Conservation (phyloP, 2,329 filamentous ascomycete species). For the Daldinia sp. region DNA sequence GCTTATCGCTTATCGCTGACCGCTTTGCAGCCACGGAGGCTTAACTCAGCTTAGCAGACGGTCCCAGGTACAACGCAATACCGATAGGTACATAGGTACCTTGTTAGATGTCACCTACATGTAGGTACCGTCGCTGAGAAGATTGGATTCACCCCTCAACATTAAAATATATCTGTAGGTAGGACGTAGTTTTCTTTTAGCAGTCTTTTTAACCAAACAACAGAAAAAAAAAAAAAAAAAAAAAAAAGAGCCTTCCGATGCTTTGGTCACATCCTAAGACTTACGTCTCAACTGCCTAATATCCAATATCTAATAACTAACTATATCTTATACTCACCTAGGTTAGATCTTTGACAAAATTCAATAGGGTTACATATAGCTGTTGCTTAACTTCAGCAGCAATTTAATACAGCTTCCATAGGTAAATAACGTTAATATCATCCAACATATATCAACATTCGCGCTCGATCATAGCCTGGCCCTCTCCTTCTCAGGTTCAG, state of each 20-base stretch:
- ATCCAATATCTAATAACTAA: too few species aligned
- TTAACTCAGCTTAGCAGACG: too few species aligned
- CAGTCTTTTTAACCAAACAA: too few species aligned
- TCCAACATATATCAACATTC: slow-evolving; percentile 5
- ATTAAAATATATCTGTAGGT: too few species aligned
- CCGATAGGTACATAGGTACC: too few species aligned
- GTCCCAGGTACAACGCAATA: too few species aligned
- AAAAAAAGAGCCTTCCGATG: too few species aligned
- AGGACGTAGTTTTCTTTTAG: too few species aligned
- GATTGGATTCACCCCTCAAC: too few species aligned
- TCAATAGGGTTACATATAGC: not conserved
- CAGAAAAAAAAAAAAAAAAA: not conserved
- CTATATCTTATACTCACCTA: not conserved
- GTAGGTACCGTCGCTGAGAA: too few species aligned
- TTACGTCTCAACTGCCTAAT: not conserved
- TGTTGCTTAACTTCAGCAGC: not conserved
- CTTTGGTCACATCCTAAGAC: too few species aligned
- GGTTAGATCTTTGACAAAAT: not conserved
- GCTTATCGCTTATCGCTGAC: slow-evolving; percentile 33
- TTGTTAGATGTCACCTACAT: too few species aligned
- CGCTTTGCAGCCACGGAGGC: slow-evolving; percentile 22
- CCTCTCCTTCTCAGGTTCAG: slow-evolving; percentile 56
- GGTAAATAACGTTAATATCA: not conserved
- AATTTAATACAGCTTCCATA: not conserved
- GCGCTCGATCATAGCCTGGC: slow-evolving; percentile 48